Percentiles rank a stretch among this genome's conserved stretches.
Evolutionary conservation across 768 basidiomycete species (phyloP).

Genomic region (Mycena leptocephala): DNA sequence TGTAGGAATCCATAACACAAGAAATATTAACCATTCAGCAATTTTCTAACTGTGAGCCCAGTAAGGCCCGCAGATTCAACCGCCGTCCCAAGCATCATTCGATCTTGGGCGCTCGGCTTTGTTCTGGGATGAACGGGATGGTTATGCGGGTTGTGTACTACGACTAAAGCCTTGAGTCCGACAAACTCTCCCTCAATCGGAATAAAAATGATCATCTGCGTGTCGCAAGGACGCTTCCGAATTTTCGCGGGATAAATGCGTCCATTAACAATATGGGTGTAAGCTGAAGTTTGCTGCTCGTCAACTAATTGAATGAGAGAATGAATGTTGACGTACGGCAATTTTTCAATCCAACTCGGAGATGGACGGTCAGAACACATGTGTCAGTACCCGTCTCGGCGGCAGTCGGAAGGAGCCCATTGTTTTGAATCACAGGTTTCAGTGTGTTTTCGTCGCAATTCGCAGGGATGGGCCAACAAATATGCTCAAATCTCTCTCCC

Average conservation of each 20-base stretch:
- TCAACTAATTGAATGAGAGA: not conserved
- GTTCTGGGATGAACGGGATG: constrained; percentile 20
- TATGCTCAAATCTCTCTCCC: not conserved
- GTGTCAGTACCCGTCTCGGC: not conserved
- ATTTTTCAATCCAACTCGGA: not conserved
- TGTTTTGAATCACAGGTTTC: constrained; percentile 6
- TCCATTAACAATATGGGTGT: constrained; percentile 8
- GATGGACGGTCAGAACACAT: constrained; percentile 20
- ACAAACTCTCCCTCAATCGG: not conserved
- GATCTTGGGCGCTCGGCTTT: constrained; percentile 13
- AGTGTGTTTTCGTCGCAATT: not conserved
- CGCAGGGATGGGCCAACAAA: not conserved
- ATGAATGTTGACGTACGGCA: not conserved
- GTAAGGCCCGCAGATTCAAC: not conserved
- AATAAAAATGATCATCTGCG: constrained; percentile 6
- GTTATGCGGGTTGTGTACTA: constrained; percentile 2
- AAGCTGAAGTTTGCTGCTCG: not conserved
- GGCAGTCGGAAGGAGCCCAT: not conserved
- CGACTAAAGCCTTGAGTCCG: not conserved
- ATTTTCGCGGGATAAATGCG: not conserved
- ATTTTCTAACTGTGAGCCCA: not conserved
- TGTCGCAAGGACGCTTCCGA: not conserved
- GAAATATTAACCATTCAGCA: constrained; percentile 4
- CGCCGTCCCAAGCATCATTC: not conserved
- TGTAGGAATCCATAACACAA: not conserved